Conservation (phyloP, 306 rosid genomes). For the Oxytropis ochrocephala region DNA sequence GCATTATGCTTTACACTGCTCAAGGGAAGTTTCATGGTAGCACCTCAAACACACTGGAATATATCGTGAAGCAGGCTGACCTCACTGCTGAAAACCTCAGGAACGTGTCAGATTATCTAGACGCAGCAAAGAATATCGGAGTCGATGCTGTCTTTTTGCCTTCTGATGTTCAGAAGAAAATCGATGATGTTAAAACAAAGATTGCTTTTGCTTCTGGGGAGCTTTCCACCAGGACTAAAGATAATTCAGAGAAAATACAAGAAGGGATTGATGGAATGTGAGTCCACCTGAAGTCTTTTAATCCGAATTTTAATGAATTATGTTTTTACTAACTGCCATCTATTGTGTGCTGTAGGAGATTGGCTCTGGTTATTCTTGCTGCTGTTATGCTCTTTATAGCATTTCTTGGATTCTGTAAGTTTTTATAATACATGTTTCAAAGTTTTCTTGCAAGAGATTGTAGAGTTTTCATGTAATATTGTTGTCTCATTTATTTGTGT, state of each 20-base stretch:
- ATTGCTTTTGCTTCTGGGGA: conserved; percentile 26
- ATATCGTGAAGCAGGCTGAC: conserved; percentile 33
- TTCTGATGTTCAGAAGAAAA: conserved; percentile 28
- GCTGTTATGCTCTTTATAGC: conserved; percentile 76
- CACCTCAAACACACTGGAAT: conserved; percentile 30
- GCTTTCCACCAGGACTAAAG: conserved; percentile 28
- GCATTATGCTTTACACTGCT: conserved; percentile 53
- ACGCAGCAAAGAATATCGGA: conserved; percentile 41
- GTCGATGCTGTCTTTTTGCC: conserved; percentile 40
- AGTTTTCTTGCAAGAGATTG: background rate
- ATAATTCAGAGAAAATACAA: conserved; percentile 28
- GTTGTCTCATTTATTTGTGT: background rate
- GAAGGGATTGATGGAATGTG: conserved; percentile 31
- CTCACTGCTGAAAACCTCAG: conserved; percentile 40
- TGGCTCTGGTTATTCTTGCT: conserved; percentile 65
- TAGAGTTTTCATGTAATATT: background rate
- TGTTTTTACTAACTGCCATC: background rate
- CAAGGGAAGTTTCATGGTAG: conserved; percentile 43
- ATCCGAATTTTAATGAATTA: background rate
- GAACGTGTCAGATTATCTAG: conserved; percentile 46
- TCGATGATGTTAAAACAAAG: conserved; percentile 18
- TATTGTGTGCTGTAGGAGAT: conserved; percentile 44
- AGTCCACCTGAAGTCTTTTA: background rate
- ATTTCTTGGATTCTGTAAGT: conserved; percentile 75
- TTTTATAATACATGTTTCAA: background rate